phyloP scores from a whole-genome alignment of 2,329 filamentous ascomycete genomes.

The Venturia oleaginea region DNA sequence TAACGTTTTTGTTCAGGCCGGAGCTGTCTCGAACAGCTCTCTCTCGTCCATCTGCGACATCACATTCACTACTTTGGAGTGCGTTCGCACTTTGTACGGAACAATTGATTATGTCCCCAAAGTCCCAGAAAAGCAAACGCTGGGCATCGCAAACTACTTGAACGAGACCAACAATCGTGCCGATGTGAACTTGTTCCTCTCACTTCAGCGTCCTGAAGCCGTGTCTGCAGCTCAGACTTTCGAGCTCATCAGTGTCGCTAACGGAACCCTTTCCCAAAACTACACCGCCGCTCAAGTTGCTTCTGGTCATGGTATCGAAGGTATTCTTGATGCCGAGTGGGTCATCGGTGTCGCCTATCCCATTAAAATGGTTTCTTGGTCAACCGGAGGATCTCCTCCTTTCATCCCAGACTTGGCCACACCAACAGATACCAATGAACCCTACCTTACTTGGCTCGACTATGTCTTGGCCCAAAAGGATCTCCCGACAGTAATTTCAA shows the following conservation, averaged over 20 bases:
- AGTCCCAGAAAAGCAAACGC: conserved; percentile 11
- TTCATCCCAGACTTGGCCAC: background rate
- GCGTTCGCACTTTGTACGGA: conserved; percentile 8
- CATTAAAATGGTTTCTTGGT: conserved; percentile 13
- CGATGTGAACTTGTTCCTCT: background rate
- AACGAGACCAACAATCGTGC: conserved; percentile 7
- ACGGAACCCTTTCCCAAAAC: conserved; percentile 4
- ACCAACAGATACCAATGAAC: conserved; percentile 38
- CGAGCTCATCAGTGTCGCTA: conserved; percentile 12
- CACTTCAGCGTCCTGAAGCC: conserved; percentile 12
- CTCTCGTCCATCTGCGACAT: conserved; percentile 11
- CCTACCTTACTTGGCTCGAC: conserved; percentile 32
- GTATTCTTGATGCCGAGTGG: conserved; percentile 13
- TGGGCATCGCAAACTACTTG: conserved; percentile 12
- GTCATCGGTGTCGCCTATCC: conserved; percentile 11
- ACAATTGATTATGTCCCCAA: conserved; percentile 10
- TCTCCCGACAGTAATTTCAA: conserved; percentile 29
- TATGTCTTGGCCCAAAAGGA: conserved; percentile 27
- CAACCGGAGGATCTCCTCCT: conserved; percentile 6
- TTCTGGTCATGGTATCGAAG: background rate
- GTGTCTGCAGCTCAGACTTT: conserved; percentile 7
- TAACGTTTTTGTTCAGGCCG: background rate
- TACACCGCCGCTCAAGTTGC: background rate
- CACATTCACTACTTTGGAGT: conserved; percentile 2
- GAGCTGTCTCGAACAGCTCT: background rate